Conservation (phyloP, 192 early-diverging fungal genomes). For the Kappamyces sp. region DNA sequence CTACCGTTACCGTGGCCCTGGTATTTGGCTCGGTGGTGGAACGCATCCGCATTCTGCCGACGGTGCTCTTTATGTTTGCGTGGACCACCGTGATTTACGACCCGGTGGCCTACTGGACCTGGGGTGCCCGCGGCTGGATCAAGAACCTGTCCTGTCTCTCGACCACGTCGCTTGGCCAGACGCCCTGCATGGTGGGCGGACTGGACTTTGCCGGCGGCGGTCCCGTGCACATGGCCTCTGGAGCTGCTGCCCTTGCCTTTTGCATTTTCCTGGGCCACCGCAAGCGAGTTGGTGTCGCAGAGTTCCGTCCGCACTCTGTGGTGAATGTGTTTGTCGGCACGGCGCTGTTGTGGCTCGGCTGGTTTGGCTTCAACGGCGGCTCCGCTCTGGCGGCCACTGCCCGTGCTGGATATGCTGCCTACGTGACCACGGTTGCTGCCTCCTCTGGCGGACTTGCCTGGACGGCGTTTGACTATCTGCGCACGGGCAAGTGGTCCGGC, state of each 20-base stretch:
- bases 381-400: constrained; percentile 72
- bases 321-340: constrained; percentile 88
- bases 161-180: constrained; percentile 16
- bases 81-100: constrained; percentile 92
- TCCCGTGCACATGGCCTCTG: constrained; percentile 88
- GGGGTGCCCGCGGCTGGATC: constrained; percentile 83
- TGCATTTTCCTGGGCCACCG: constrained; percentile 80
- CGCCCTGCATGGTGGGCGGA: constrained; percentile 55
- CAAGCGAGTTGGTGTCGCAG: constrained; percentile 57
- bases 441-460: constrained; percentile 77
- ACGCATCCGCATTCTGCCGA: constrained; percentile 77
- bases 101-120: constrained; percentile 91
- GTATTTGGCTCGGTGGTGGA: constrained; percentile 91
- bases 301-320: constrained; percentile 82
- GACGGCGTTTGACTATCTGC: constrained; percentile 72
- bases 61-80: constrained; percentile 83
- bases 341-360: constrained; percentile 89
- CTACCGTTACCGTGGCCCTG: constrained; percentile 83
- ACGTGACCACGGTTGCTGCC: constrained; percentile 82
- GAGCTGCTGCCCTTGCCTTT: constrained; percentile 85
- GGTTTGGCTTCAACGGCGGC: constrained; percentile 96
- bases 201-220: constrained; percentile 96
- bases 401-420: constrained; percentile 79
- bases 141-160: constrained; percentile 43
- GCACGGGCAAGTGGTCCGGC: constrained; percentile 76